phyloP scores from a whole-genome alignment of 1,139 yeast species.

The Zygoascus hellenicus region DNA sequence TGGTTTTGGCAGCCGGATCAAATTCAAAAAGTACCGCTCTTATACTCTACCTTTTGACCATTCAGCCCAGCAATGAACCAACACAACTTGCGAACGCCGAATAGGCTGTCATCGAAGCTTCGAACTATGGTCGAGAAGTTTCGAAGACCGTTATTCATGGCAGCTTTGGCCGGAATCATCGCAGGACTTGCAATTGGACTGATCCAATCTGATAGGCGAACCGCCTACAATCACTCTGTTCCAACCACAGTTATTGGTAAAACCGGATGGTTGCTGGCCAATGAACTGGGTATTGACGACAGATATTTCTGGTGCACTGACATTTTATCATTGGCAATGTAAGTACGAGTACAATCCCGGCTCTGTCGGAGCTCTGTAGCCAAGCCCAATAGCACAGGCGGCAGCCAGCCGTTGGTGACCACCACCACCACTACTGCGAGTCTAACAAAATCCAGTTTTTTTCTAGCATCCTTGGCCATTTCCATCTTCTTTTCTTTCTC shows the following conservation, averaged over 20 bases:
- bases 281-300: conserved; percentile 1
- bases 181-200: no score
- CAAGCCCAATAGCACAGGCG: not conserved
- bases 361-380: not conserved
- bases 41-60: no score
- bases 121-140: no score
- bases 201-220: no score
- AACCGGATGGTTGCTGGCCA: not conserved
- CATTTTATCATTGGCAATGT: not conserved
- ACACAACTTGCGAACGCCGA: no score
- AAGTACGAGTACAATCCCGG: not conserved
- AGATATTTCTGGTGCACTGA: not conserved
- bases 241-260: not conserved
- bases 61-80: no score
- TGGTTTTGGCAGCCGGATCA: no score
- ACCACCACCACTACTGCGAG: not conserved
- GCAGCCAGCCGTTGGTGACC: not conserved
- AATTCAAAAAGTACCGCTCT: no score
- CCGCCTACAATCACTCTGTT: no score
- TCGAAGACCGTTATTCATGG: no score
- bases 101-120: no score
- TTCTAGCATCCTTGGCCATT: not conserved
- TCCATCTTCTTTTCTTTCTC: conserved; percentile 18
- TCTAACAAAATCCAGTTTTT: not conserved
- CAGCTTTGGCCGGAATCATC: no score